Evolutionary conservation across 2,329 filamentous ascomycete genomes (phyloP), one percentile per base, ranked within the genome.

Genomic region (Cercospora nicotianae): DNA sequence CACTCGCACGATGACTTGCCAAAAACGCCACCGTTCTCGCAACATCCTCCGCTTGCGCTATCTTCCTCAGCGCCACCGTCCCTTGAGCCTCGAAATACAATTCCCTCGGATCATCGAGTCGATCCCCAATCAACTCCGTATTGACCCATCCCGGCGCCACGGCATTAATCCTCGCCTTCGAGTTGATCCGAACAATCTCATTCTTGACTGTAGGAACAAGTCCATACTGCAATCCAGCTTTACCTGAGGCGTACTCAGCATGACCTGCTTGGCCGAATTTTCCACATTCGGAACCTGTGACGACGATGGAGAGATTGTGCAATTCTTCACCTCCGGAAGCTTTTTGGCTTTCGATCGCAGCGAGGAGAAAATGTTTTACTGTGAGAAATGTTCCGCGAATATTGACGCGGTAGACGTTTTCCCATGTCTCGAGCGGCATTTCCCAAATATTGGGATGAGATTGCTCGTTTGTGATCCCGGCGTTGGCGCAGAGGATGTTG

Each of bases 341-440:
- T 23, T 80, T 72, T 69, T 86, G 84, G 2, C 74, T 67, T 3
- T 73, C 68, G 13, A 81, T 79, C 0, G 83, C 81, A 1, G 77
- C 75, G 33, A 77, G 80, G 5, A 87, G 76, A 74, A 87, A 87
- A 67, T 86, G 83, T 71, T 87, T 87, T 74, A 87, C 83, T 0
- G 84, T 85, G 3, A 87, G 77, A 69, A 85, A 87, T 1, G 83
- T 85, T 5, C 84, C 85, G 16, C 83, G 81, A 16, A 83, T 80
- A 69, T 87, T 87, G 23, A 80, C 79, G 23, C 78, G 77, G 70
- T 86, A 85, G 1, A 81, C 82, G 64, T 82, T 80, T 61, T 87
- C 83, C 85, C 84, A 87, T 0, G 81, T 76, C n/a, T 82, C 80
- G 3, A 83, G 71, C 0, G 83, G 81, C 63, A 86, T 79, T 28